Evolutionary conservation across 371 early-diverging fungal species (phyloP), one percentile per base, ranked within the genome.

Genomic region (Smittium culicis): DNA sequence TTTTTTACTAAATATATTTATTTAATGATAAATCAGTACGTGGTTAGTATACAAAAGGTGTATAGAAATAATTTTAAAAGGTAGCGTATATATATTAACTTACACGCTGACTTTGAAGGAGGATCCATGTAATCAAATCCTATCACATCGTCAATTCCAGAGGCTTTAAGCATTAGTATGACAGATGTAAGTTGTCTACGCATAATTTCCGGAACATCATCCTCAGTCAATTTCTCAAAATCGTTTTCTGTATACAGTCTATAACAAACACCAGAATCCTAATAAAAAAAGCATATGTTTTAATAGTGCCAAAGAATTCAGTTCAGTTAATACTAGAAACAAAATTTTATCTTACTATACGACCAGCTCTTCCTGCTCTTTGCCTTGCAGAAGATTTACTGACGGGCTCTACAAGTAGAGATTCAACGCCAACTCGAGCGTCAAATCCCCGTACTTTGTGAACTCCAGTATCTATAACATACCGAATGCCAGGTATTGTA

Each of bases 391-490:
- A 90, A 31, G 94, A 89, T 72, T 96, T 91, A 31, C 94, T 92
- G 30, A 98, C 89, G 24, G 92, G 92, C 62, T 87, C 83, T 0
- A 94, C 85, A 54, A 88, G 77, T 34, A 98, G 79, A 8, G 90
- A 85, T 72, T 98, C 97, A 54, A 93, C 80, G 25, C 84, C 81
- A 25, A 74, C 64, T 65, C 86, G 87, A 66, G 96, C 91, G 65
- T 93, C 93, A 74, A 86, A 94, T 1, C 35, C 90, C 68, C 93
- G 96, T 31, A 84, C 83, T 77, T 97, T 95, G 66, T 88, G 88
- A 75, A 80, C 91, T 1, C 99, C 99, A 55, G 93, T 89, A 77
- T 99, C 99, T 20, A 99, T 89, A 0, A 99, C 99, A 74, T 95
- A 98, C n/a, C 85, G 84, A 66, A 99, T 87, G 32, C 89, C 88